phyloP scores from a whole-genome alignment of 2,329 filamentous ascomycete species.

The Colletotrichum horii region DNA sequence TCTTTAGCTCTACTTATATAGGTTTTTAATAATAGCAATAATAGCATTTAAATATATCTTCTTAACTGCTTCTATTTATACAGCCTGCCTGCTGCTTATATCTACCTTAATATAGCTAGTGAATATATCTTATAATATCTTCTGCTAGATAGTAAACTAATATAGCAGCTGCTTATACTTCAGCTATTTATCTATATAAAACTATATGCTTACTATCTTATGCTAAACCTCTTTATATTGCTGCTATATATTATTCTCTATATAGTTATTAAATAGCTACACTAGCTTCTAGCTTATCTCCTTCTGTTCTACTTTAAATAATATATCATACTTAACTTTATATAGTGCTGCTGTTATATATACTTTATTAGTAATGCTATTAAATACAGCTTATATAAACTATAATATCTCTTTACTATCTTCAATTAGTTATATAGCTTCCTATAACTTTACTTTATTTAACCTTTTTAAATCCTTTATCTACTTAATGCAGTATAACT shows the following conservation, averaged over 20 bases:
- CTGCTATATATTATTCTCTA: neutral
- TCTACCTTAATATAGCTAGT: neutral
- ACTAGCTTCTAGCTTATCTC: no score
- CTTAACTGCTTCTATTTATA: accelerated
- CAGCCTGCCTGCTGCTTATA: accelerated
- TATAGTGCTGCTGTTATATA: neutral
- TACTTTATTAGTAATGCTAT: neutral
- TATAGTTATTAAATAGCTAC: neutral
- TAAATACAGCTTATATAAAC: neutral
- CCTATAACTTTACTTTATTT: no score
- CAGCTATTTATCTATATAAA: neutral
- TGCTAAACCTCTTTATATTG: neutral
- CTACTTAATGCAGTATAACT: no score
- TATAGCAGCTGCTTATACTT: neutral
- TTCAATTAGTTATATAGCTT: no score
- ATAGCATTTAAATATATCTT: no score
- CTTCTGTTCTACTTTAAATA: no score
- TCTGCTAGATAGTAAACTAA: neutral
- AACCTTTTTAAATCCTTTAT: no score
- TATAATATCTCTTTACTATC: no score
- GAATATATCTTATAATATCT: neutral
- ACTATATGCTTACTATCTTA: neutral
- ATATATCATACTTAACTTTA: neutral
- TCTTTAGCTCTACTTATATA: no score
- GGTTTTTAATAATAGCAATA: no score